Evolutionary conservation across 805 yeast genomes (phyloP).

Genomic region (Teunomyces panamensis): DNA sequence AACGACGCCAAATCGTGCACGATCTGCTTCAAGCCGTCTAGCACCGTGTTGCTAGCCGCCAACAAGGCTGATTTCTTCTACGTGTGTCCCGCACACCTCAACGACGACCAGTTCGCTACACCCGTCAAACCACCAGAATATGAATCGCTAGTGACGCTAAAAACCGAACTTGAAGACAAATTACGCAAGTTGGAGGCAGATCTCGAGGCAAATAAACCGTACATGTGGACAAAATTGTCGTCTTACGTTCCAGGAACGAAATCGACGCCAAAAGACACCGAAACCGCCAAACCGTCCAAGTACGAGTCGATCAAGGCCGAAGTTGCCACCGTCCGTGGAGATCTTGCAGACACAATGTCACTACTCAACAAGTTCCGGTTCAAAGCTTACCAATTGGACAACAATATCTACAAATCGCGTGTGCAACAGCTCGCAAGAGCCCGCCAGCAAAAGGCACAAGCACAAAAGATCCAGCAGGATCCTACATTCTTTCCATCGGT

Average conservation of each 20-base stretch:
- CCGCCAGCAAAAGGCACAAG: constrained; percentile 15
- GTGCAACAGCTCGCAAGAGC: constrained; percentile 35
- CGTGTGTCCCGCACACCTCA: constrained; percentile 46
- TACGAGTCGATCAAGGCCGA: constrained; percentile 14
- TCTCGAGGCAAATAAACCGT: constrained; percentile 29
- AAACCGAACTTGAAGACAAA: constrained; percentile 16
- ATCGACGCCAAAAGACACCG: constrained; percentile 17
- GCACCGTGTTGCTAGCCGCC: constrained; percentile 44
- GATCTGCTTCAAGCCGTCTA: constrained; percentile 50
- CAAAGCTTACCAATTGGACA: constrained; percentile 38
- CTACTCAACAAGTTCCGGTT: constrained; percentile 29
- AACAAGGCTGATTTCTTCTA: constrained; percentile 53
- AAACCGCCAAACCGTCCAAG: constrained; percentile 15
- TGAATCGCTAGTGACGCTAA: constrained; percentile 20
- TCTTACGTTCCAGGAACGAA: constrained; percentile 14
- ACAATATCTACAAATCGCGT: constrained; percentile 41
- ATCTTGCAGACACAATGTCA: not conserved
- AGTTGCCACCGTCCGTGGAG: not conserved
- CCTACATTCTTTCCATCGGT: constrained; percentile 11
- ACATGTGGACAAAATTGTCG: constrained; percentile 29
- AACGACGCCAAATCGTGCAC: constrained; percentile 44
- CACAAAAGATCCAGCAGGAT: constrained; percentile 12
- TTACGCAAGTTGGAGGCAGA: constrained; percentile 19
- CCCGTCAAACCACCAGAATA: constrained; percentile 36
- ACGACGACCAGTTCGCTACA: constrained; percentile 46